phyloP scores from a whole-genome alignment of 116 monocot genomes.

The Iris pallida region DNA sequence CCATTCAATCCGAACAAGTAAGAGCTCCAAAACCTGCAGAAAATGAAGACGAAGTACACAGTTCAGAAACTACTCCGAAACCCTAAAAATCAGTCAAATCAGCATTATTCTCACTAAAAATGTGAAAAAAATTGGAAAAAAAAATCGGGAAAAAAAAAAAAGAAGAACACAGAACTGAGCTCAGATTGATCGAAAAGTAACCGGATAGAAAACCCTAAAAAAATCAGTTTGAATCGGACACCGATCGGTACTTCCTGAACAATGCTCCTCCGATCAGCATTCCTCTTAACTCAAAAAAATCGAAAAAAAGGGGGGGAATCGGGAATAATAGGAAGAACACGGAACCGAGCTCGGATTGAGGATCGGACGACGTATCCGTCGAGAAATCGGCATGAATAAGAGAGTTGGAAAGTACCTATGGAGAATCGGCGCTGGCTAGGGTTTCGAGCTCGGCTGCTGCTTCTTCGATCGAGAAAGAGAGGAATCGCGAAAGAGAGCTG shows the following conservation, averaged over 20 bases:
- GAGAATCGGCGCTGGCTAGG: too few species aligned
- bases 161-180: not conserved
- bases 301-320: not conserved
- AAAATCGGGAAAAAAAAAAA: not conserved
- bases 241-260: not conserved
- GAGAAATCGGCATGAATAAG: too few species aligned
- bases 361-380: not conserved
- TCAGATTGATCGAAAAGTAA: not conserved
- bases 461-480: too few species aligned
- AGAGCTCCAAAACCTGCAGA: too few species aligned
- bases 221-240: not conserved
- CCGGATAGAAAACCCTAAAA: not conserved
- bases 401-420: too few species aligned
- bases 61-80: not conserved
- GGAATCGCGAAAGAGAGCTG: too few species aligned
- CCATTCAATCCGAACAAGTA: slow-evolving; percentile 6
- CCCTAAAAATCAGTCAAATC: not conserved
- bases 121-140: not conserved
- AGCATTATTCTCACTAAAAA: not conserved
- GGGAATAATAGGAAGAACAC: not conserved
- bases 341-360: not conserved
- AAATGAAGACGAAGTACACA: too few species aligned
- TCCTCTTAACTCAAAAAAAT: not conserved
- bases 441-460: too few species aligned
- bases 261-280: not conserved